Evolutionary conservation across 805 yeast genomes (phyloP).

Genomic region (Candida gorgasii): DNA sequence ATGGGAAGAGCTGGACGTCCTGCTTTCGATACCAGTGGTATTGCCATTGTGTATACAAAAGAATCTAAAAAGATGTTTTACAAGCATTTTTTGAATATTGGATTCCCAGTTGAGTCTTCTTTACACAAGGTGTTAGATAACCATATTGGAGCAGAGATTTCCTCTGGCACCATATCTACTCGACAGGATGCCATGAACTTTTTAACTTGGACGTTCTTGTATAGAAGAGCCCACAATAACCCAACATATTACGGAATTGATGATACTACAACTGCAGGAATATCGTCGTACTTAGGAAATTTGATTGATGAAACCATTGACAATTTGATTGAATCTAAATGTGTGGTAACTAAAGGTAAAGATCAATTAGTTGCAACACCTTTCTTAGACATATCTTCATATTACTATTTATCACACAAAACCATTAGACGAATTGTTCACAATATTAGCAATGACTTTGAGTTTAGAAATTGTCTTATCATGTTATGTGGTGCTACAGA

Average conservation of each 20-base stretch:
- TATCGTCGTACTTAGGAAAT: constrained; percentile 56
- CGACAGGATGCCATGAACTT: constrained; percentile 74
- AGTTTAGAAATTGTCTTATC: constrained; percentile 64
- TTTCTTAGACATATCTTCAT: constrained; percentile 80
- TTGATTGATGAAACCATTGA: constrained; percentile 70
- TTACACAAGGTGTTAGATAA: constrained; percentile 75
- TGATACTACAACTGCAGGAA: constrained; percentile 56
- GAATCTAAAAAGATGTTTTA: constrained; percentile 74
- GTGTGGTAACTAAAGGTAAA: constrained; percentile 54
- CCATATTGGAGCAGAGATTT: constrained; percentile 79
- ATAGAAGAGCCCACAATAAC: constrained; percentile 71
- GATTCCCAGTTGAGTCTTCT: constrained; percentile 82
- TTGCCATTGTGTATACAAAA: constrained; percentile 73
- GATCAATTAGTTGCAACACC: constrained; percentile 68
- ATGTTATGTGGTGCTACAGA: constrained; percentile 67
- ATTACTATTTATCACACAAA: constrained; percentile 88
- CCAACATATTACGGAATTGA: constrained; percentile 77
- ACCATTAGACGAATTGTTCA: constrained; percentile 72
- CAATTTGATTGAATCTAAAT: constrained; percentile 69
- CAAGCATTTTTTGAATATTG: constrained; percentile 74
- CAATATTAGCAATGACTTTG: constrained; percentile 46
- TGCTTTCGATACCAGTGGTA: constrained; percentile 76
- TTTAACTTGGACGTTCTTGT: constrained; percentile 74
- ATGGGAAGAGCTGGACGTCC: constrained; percentile 88
- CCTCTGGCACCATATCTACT: constrained; percentile 64